A percentile compares a stretch with the other conserved stretches of the same genome.
These are phyloP conservation scores for Pseudopithomyces chartarum DNA, from an alignment of 2,329 filamentous ascomycete species.

Conservation along the genomic window DNA sequence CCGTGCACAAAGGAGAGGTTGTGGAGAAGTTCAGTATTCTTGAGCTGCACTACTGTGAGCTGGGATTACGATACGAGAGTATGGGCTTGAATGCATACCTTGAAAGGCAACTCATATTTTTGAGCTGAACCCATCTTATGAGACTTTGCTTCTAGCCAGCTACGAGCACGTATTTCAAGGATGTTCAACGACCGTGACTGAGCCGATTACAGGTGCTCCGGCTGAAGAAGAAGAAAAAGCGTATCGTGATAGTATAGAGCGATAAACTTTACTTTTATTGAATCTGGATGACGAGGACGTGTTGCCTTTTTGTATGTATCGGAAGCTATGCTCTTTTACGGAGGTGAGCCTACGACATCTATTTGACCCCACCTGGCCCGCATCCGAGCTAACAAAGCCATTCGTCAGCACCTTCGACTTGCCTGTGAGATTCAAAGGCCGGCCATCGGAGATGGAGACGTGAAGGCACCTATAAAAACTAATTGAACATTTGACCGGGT, in stretches of 20 bases:
- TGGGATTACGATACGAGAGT: background rate
- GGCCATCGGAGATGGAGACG: conserved; percentile 13
- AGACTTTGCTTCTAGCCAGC: too few species aligned
- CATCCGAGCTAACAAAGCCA: conserved; percentile 8
- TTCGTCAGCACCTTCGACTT: conserved; percentile 6
- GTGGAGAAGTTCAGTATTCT: conserved; percentile 59
- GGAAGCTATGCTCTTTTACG: conserved; percentile 1
- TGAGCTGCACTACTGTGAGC: conserved; percentile 48
- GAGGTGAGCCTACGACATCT: conserved; percentile 5
- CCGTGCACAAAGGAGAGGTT: conserved; percentile 60
- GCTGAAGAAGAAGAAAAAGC: background rate
- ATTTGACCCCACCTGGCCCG: conserved; percentile 25
- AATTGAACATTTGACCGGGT: background rate
- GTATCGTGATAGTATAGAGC: background rate
- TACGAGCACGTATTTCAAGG: background rate
- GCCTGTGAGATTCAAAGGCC: conserved; percentile 5
- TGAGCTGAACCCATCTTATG: conserved; percentile 27
- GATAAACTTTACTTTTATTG: background rate
- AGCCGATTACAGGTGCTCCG: background rate
- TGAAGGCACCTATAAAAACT: background rate
- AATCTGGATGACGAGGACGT: background rate
- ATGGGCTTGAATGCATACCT: conserved; percentile 35
- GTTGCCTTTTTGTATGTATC: background rate
- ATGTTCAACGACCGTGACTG: background rate
- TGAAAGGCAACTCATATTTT: conserved; percentile 50